Evolutionary conservation across 2,329 filamentous ascomycete species (phyloP).

Genomic region (Gyromitra esculenta): DNA sequence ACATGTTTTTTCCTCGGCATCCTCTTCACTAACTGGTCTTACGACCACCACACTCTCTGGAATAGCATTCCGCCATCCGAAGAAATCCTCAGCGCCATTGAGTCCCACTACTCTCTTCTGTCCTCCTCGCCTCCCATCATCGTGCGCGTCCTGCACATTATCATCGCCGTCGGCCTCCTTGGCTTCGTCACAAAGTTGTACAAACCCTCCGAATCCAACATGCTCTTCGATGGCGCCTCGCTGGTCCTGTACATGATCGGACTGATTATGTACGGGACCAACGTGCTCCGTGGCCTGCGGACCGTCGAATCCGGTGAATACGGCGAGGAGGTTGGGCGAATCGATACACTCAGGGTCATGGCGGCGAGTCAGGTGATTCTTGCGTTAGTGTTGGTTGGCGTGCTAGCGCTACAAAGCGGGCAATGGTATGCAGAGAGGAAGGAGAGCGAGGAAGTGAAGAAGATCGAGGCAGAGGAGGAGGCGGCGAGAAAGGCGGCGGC

Average conservation of each 20-base stretch:
- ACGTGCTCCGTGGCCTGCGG: constrained; percentile 93
- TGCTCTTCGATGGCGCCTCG: constrained; percentile 85
- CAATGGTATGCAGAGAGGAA: constrained; percentile 99
- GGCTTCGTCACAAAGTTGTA: constrained; percentile 96
- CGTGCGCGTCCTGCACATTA: constrained; percentile 90
- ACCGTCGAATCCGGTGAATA: constrained; percentile 74
- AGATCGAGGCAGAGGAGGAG: constrained; percentile 67
- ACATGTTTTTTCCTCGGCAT: constrained; percentile 98
- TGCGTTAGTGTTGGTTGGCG: constrained; percentile 88
- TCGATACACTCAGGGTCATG: constrained; percentile 90
- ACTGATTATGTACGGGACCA: constrained; percentile 90
- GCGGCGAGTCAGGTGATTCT: constrained; percentile 96
- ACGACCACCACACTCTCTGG: constrained; percentile 91
- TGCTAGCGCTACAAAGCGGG: constrained; percentile 90
- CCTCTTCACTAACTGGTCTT: constrained; percentile 94
- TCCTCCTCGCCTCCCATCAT: constrained; percentile 92
- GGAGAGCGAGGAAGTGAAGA: constrained; percentile 80
- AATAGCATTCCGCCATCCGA: constrained; percentile 72
- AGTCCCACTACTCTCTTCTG: constrained; percentile 88
- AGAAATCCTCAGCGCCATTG: constrained; percentile 82
- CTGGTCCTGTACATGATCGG: constrained; percentile 82
- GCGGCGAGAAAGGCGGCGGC: constrained; percentile 37
- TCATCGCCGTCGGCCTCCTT: constrained; percentile 83
- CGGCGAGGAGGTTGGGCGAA: constrained; percentile 71
- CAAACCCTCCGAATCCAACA: constrained; percentile 90